These are phyloP conservation scores for Pseudocercospora musae DNA, from an alignment of 2,329 filamentous ascomycete genomes.

Conservation along the genomic window DNA sequence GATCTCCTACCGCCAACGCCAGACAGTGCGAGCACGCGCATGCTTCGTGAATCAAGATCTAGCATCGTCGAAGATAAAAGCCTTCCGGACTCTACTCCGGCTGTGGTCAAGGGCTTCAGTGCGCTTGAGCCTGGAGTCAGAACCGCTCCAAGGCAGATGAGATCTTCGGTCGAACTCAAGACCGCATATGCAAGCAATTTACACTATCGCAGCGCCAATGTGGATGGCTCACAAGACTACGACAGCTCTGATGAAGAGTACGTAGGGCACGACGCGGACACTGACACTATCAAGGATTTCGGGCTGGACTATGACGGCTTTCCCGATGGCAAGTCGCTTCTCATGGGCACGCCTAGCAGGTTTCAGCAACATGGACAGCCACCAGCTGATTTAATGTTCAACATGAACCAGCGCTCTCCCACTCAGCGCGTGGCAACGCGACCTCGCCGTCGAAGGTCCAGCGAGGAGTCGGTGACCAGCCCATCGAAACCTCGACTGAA, in stretches of 20 bases:
- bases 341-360: conserved; percentile 36
- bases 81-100: conserved; percentile 25
- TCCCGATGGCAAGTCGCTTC: conserved; percentile 35
- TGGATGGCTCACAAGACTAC: conserved; percentile 12
- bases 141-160: conserved; percentile 30
- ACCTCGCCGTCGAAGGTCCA: conserved; percentile 26
- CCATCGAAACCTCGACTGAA: conserved; percentile 27
- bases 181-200: conserved; percentile 25
- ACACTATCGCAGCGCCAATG: conserved; percentile 18
- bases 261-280: conserved; percentile 7
- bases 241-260: conserved; percentile 22
- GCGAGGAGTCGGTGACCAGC: conserved; percentile 22
- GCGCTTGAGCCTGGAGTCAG: conserved; percentile 23
- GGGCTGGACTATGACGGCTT: conserved; percentile 29
- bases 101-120: conserved; percentile 22
- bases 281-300: conserved; percentile 23
- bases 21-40: conserved; percentile 33
- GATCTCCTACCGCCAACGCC: conserved; percentile 35
- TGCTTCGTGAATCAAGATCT: conserved; percentile 33
- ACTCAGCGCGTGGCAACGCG: conserved; percentile 7
- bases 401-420: conserved; percentile 21
- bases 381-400: conserved; percentile 23
- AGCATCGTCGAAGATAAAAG: conserved; percentile 27
- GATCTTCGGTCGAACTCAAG: conserved; percentile 31
- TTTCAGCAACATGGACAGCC: conserved; percentile 32